Base-by-base conservation (phyloP, 768 basidiomycete species). In the Auriculariales sp. region DNA sequence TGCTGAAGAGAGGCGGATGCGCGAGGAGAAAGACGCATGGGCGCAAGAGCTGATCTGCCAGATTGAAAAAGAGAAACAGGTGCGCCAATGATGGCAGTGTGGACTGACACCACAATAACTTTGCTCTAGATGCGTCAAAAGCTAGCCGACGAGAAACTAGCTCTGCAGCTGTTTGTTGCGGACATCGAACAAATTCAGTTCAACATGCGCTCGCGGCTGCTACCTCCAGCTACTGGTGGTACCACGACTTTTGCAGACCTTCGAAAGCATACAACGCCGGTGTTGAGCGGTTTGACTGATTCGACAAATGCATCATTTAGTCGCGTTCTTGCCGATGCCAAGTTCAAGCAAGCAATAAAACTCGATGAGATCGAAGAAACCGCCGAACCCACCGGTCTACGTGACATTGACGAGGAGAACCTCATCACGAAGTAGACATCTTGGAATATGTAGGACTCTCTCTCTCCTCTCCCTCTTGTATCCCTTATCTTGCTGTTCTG, bases 41-140 rank as follows among this genome's bases (percentile, higher is more conserved):
- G 83, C 79, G 1, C 70, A 71, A 12, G 86, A 89, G 62, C 64
- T 89, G 11, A 81, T 83, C 33, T 77, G 71, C 53, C 77, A 83
- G 56, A 66, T 90, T 30, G 87, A 89, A 56, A 83, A 78, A 61
- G 87, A 90, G 69, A 82, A 79, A 63, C 79, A 75, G 70, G 74
- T 77, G 46, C 14, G 71, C 56, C 10, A 7, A n/a, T 28, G 11
- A 28, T 55, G 36, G 33, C 45, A 45, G n/a, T 33, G 45, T 54
- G 17, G 39, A 30, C 50, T 34, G 19, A 19, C 5, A 28, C 49
- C n/a, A 12, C 5, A 32, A 30, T 32, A 10, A 14, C 44, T 28
- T 2, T 22, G 11, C 17, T 12, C 10, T 54, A 83, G 81, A 58
- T 68, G 52, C 68, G 83, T 46, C 60, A 66, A 29, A 79, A 79